Evolutionary conservation across 2,329 filamentous ascomycete species (phyloP).

Genomic region (Botrytis galanthina): DNA sequence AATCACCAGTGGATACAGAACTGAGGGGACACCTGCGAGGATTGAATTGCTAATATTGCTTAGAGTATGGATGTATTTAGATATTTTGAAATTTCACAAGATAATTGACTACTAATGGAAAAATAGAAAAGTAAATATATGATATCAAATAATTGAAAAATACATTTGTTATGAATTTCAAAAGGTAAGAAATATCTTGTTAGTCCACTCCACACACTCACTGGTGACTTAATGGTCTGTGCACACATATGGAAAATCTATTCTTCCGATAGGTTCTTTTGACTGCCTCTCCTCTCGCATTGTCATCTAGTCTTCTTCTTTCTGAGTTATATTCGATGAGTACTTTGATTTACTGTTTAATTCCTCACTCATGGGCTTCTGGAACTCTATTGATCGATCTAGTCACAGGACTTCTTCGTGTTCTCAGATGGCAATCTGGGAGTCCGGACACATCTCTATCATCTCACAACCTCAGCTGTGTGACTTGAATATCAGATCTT

Average conservation of each 20-base stretch:
- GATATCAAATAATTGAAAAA: neutral
- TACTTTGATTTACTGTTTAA: neutral
- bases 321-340: no score
- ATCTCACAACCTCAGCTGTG: neutral
- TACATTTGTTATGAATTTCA: neutral
- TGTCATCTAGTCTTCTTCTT: neutral
- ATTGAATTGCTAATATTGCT: no score
- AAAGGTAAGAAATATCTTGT: neutral
- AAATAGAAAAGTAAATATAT: fast-evolving
- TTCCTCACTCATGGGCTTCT: neutral
- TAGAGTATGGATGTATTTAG: no score
- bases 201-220: neutral
- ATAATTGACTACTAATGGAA: neutral
- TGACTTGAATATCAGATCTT: neutral
- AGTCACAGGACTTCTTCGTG: neutral
- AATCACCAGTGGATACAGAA: neutral
- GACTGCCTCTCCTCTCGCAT: neutral
- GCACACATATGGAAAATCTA: neutral
- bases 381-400: neutral
- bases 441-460: neutral
- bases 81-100: fast-evolving
- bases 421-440: neutral
- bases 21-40: no score
- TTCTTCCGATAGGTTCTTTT: slow-evolving; percentile 6
- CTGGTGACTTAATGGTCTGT: neutral